These are phyloP conservation scores for Tricholoma saponaceum DNA, from an alignment of 768 basidiomycete genomes.

Conservation along the genomic window DNA sequence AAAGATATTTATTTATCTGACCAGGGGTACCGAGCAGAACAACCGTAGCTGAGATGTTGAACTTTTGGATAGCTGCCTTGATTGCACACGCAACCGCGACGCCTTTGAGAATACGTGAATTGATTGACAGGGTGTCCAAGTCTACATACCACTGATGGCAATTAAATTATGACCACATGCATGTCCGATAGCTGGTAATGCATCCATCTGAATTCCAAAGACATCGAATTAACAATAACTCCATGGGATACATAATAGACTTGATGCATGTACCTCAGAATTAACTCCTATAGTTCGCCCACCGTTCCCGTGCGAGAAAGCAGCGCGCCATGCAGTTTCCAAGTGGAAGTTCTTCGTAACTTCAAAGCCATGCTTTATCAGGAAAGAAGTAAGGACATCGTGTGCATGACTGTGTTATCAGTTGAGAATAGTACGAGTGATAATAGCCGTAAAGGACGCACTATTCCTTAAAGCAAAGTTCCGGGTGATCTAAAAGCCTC, in stretches of 20 bases:
- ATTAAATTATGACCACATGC: slow-evolving; percentile 85
- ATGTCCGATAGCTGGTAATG: slow-evolving; percentile 56
- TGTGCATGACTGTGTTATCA: slow-evolving; percentile 54
- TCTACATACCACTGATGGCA: slow-evolving; percentile 46
- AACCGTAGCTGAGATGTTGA: slow-evolving; percentile 64
- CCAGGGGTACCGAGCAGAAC: slow-evolving; percentile 78
- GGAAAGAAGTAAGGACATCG: slow-evolving; percentile 62
- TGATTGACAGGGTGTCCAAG: neutral
- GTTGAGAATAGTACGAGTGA: neutral
- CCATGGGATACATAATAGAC: neutral
- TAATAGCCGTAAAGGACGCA: slow-evolving; percentile 22
- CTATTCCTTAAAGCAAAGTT: slow-evolving; percentile 66
- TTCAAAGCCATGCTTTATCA: slow-evolving; percentile 60
- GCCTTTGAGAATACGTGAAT: slow-evolving; percentile 32
- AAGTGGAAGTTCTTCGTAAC: slow-evolving; percentile 61
- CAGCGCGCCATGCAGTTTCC: slow-evolving; percentile 74
- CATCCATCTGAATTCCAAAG: slow-evolving; percentile 47
- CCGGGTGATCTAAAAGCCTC: slow-evolving; percentile 53
- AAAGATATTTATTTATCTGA: slow-evolving; percentile 20
- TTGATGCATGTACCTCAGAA: slow-evolving; percentile 51
- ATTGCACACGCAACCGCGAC: slow-evolving; percentile 69
- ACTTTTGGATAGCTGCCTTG: slow-evolving; percentile 54
- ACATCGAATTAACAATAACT: neutral
- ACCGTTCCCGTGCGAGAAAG: slow-evolving; percentile 58
- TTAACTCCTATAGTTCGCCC: slow-evolving; percentile 75